Evolutionary conservation across 306 rosid genomes (phyloP), one percentile per base, ranked within the genome.

Genomic region (Dryas octopetala): DNA sequence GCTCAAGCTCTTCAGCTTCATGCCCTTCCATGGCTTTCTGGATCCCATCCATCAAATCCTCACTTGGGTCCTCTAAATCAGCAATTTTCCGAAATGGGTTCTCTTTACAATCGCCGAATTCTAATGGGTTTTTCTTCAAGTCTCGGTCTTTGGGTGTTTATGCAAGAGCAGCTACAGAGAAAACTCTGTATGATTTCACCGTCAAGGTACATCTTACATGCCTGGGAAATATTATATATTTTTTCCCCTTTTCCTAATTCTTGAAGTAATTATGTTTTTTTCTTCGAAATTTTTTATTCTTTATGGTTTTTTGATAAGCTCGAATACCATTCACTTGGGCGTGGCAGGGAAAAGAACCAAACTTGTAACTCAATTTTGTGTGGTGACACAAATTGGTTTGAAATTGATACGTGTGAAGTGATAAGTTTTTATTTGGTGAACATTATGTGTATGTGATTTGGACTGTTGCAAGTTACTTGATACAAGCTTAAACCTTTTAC

Each of bases 111-210:
- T 79, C 93, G 0, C 79, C 86, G 50, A 72, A 16, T 60, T 68
- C 76, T 76, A 80, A 81, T 2, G 80, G 74, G 38, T 16, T 74
- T 73, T 41, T 74, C 14, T 11, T 74, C 23, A 89, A 84, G 58
- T 57, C 85, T 71, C 88, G 81, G 23, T 77, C 86, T 83, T 85
- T 74, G 28, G 83, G 85, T 43, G 85, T 90, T 72, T 70, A 73
- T 51, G 99, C 99, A 0, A 88, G 85, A 76, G 99, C 99, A 17
- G 88, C 86, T 53, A 85, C 97, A 1, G 92, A 92, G 58, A 92
- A 92, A 85, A 84, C 83, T 78, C 85, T 96, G 65, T 77, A 96
- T 79, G 99, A 92, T 69, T 96, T 84, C 62, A 89, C 90, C 44
- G 98, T 92, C 69, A 92, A 96, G 97, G 99, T 92, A 74, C 68